Evolutionary conservation across 2,329 filamentous ascomycete genomes (phyloP), one percentile per base, ranked within the genome.

Genomic region (Pseudogymnoascus sp.): DNA sequence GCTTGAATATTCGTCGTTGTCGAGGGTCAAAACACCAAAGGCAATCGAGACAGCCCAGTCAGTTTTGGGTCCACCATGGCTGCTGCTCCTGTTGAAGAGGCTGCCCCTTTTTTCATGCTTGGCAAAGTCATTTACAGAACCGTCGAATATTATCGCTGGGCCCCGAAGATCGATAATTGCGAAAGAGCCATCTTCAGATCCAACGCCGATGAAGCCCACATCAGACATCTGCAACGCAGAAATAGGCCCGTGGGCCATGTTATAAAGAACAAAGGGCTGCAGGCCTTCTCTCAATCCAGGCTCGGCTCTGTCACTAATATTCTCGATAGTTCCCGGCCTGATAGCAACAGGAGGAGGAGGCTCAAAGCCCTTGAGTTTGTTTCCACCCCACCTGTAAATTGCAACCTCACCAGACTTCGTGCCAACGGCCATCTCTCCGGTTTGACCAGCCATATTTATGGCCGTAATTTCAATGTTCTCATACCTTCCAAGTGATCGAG

Each of bases 1-100:
- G 70, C 92, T 97, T 1, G 94, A 97, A 73, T 96, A 99, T 67
- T 91, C 86, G 71, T 97, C 93, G n/a, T 88, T 90, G 47, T 97
- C 94, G 3, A 97, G 77, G 2, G 90, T 95, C 86, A 99, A 88
- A 56, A 96, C 91, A 62, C 91, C 91, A 76, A 97, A 99, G 71
- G 97, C 91, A 28, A 97, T 85, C 31, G 79, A 82, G 0, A 91
- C 91, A 0, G 91, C 86, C 83, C 87, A 95, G 70, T 97, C 92
- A 2, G 78, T 72, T 61, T 80, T 79, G 1, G 77, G 72, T 4
- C 78, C 74, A 4, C 80, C 74, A 23, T 78, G 75, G 61, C 74
- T 77, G 28, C 79, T 82, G 63, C 80, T 81, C 74, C 81, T 78
- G 70, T 79, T 83, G 65, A 87, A 79, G 69, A 97, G 88, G 62